Conservation (phyloP, 192 early-diverging fungal species). For the Coemansia sp. region DNA sequence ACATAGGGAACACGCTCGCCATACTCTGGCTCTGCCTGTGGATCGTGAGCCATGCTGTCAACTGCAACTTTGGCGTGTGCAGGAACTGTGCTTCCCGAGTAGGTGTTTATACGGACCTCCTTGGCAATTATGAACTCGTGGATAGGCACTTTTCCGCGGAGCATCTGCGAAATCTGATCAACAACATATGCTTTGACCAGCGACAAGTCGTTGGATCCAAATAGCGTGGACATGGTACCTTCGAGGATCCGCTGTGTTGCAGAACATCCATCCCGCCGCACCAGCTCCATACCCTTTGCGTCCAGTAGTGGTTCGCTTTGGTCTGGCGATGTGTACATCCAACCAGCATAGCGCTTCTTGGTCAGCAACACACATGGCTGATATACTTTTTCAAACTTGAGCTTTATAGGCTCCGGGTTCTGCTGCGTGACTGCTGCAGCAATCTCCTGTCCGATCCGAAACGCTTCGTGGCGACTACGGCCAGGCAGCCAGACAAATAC, state of each 20-base stretch:
- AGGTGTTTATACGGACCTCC: conserved; percentile 77
- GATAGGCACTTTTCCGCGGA: conserved; percentile 62
- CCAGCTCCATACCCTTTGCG: conserved; percentile 94
- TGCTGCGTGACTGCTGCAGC: conserved; percentile 67
- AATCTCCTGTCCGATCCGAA: conserved; percentile 81
- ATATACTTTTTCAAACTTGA: conserved; percentile 96
- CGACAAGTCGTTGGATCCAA: conserved; percentile 77
- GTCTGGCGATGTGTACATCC: conserved; percentile 67
- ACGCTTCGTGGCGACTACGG: conserved; percentile 67
- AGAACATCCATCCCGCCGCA: conserved; percentile 82
- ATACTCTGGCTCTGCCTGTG: conserved; percentile 77
- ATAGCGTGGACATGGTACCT: conserved; percentile 73
- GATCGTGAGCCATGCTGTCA: conserved; percentile 67
- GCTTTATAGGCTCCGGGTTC: conserved; percentile 80
- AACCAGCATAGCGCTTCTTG: conserved; percentile 95
- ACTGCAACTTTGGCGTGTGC: conserved; percentile 72
- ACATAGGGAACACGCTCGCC: conserved; percentile 90
- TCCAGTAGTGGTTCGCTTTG: conserved; percentile 79
- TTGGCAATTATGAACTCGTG: conserved; percentile 89
- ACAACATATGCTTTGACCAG: conserved; percentile 72
- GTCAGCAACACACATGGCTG: conserved; percentile 82
- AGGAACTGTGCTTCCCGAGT: conserved; percentile 61
- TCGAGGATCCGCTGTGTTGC: conserved; percentile 79
- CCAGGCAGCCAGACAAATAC: conserved; percentile 81
- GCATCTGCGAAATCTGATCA: conserved; percentile 69